phyloP scores from a whole-genome alignment of 2,329 filamentous ascomycete genomes.

The Gnomoniopsis smithogilvyi region DNA sequence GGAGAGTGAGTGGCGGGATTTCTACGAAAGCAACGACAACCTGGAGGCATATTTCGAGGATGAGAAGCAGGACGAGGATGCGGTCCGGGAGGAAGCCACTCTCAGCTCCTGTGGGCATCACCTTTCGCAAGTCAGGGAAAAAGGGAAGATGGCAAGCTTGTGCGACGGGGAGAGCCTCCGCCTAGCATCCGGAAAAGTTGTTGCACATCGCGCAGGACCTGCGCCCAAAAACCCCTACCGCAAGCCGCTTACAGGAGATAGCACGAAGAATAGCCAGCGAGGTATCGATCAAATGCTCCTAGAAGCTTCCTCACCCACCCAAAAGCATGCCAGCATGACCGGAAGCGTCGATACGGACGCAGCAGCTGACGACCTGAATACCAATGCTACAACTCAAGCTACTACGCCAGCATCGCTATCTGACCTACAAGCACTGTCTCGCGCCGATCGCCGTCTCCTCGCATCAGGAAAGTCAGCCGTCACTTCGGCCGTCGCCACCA shows the following conservation, averaged over 20 bases:
- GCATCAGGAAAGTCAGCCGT: not conserved
- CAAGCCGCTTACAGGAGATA: not conserved
- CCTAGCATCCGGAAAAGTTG: constrained; percentile 32
- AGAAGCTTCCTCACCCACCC: not conserved
- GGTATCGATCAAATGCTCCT: not conserved
- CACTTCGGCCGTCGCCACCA: not conserved
- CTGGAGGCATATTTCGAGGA: not conserved
- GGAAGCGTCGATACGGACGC: too few species aligned
- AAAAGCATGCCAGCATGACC: too few species aligned
- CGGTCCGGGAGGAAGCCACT: not conserved
- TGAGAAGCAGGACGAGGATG: not conserved
- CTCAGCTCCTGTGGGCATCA: not conserved
- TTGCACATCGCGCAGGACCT: constrained; percentile 25
- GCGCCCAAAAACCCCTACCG: not conserved
- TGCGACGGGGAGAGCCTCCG: constrained; percentile 24
- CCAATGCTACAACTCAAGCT: not conserved
- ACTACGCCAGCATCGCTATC: not conserved
- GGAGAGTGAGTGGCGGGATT: constrained; percentile 32
- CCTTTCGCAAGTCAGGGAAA: not conserved
- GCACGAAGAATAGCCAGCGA: not conserved
- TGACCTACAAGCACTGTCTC: not conserved
- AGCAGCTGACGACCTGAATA: too few species aligned
- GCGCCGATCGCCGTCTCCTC: not conserved
- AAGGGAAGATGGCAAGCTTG: not conserved
- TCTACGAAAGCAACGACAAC: constrained; percentile 25